Percentiles rank a stretch among this genome's conserved stretches.
Conservation (phyloP, 2,329 filamentous ascomycete genomes). For the Phyllosticta citrichinensis region DNA sequence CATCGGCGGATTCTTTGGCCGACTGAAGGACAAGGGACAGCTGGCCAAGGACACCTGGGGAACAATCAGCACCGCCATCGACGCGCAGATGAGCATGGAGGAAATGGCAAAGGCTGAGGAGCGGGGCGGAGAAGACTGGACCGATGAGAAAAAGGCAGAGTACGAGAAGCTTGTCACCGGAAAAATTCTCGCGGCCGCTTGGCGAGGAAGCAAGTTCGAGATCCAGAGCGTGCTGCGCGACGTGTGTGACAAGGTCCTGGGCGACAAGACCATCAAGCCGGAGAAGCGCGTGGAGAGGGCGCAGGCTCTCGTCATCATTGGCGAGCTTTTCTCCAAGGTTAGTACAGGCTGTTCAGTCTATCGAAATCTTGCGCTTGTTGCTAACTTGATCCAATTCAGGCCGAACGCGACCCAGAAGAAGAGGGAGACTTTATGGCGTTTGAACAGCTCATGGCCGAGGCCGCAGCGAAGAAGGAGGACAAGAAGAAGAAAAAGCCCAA, state of each 20-base stretch:
- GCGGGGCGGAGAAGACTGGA: slow-evolving; percentile 93
- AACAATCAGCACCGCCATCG: slow-evolving; percentile 90
- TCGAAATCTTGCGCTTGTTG: not conserved
- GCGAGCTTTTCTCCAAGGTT: slow-evolving; percentile 84
- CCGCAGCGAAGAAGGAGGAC: slow-evolving; percentile 84
- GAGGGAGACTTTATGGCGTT: slow-evolving; percentile 99
- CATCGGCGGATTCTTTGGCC: slow-evolving; percentile 87
- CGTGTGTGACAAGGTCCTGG: slow-evolving; percentile 81
- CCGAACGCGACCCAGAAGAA: slow-evolving; percentile 81
- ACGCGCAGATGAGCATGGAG: slow-evolving; percentile 97
- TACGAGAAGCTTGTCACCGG: slow-evolving; percentile 93
- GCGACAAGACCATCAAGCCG: slow-evolving; percentile 66
- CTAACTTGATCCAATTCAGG: slow-evolving; percentile 40
- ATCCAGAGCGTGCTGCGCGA: slow-evolving; percentile 93
- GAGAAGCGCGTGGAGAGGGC: slow-evolving; percentile 85
- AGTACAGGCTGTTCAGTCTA: slow-evolving; percentile 16
- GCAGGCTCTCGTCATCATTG: slow-evolving; percentile 77
- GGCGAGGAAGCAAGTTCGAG: slow-evolving; percentile 94
- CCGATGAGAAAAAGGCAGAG: slow-evolving; percentile 90
- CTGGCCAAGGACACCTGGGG: slow-evolving; percentile 98
- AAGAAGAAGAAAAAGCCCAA: slow-evolving; percentile 59
- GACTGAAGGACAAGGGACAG: slow-evolving; percentile 91
- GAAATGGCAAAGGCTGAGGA: slow-evolving; percentile 97
- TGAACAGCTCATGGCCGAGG: slow-evolving; percentile 94
- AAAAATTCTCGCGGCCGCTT: slow-evolving; percentile 94